Evolutionary conservation across 257 asterid genomes (phyloP), one percentile per base, ranked within the genome.

Genomic region (Przewalskia tangutica): DNA sequence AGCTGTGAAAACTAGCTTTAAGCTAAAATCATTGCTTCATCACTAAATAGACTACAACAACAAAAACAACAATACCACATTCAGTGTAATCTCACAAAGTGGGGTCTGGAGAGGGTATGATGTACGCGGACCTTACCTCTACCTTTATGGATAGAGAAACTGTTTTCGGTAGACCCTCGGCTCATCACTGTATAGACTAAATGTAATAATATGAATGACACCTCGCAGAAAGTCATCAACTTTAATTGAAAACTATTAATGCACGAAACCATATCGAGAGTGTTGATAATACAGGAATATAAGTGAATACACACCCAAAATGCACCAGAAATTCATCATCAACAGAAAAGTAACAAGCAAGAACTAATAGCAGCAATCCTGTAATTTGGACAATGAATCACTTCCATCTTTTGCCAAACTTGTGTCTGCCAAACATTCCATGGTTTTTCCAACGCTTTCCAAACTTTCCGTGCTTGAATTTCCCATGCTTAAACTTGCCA

Each of bases 401-500:
- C 86, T 91, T 94, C 87, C 86, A 88, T 83, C 84, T 83, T 84
- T 51, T 80, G 84, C 40, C 67, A 23, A 85, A 88, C 79, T 73
- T 81, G 44, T 90, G 91, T 89, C 70, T 90, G 77, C 93, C 95
- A 46, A 86, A 88, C 89, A 90, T 90, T 63, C 95, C 94, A 63
- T 81, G 84, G 42, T 5, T 38, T 38, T 75, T 32, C 79, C 20
- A 58, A 20, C 65, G 87, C 71, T 63, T 87, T 77, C 88, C 88
- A 65, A 80, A 85, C 84, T 58, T 80, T 11, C 88, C 88, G n/a
- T 89, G 95, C 87, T 88, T 90, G 77, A 86, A 89, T 88, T 95
- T 95, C 13, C 94, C 94, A 13, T 89, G 94, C 58, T 90, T 90
- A 84, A 87, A 90, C 84, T 92, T 92, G 3, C 98, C 98, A 8